phyloP scores from a whole-genome alignment of 495 filamentous ascomycete genomes.

The Xylaria curta region DNA sequence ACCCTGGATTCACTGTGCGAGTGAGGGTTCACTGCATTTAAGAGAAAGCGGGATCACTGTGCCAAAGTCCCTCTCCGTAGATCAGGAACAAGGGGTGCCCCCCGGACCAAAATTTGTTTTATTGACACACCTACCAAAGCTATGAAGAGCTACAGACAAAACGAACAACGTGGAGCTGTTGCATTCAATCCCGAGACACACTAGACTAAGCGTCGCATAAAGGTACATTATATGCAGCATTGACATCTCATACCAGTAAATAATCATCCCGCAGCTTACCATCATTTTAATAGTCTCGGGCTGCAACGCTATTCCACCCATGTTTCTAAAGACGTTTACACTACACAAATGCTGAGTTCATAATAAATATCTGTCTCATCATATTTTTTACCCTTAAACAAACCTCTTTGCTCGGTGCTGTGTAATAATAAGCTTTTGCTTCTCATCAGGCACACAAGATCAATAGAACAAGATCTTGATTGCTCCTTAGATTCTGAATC shows the following conservation, averaged over 20 bases:
- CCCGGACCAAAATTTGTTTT: not conserved
- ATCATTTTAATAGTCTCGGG: not conserved
- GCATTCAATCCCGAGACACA: not conserved
- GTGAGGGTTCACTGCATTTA: not conserved
- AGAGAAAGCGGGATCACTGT: not conserved
- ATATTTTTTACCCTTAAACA: not conserved
- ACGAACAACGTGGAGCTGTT: not conserved
- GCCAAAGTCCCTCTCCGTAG: constrained; percentile 7
- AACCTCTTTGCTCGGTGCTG: not conserved
- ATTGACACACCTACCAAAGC: constrained; percentile 12
- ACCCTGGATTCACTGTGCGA: constrained; percentile 4
- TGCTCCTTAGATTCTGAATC: not conserved
- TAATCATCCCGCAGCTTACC: not conserved
- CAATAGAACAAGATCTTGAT: not conserved
- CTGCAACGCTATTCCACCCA: not conserved
- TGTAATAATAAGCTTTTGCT: not conserved
- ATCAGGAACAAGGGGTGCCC: constrained; percentile 10
- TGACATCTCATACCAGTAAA: not conserved
- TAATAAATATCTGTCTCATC: not conserved
- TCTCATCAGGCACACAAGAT: not conserved
- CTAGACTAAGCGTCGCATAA: not conserved
- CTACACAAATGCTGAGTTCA: not conserved
- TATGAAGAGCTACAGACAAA: not conserved
- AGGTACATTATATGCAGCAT: constrained; percentile 4
- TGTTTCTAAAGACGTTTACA: not conserved